Base-by-base conservation (phyloP, 495 filamentous ascomycete species). In the Symbiotaphrina buchneri region DNA sequence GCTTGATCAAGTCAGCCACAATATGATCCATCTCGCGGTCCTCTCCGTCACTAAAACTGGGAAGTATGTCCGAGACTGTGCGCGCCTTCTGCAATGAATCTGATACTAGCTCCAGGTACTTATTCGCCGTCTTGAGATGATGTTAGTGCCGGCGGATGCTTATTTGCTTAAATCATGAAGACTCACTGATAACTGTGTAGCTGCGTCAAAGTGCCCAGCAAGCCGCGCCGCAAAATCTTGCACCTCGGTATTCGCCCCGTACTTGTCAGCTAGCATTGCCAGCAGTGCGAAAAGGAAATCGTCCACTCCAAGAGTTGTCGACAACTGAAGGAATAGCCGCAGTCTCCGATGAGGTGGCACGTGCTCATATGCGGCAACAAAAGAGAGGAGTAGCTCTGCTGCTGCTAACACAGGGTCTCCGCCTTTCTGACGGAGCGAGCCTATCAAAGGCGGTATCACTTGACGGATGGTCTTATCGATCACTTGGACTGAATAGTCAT, bases 401-500 rank as follows among this genome's bases (percentile, higher is more conserved):
- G 76, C 75, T 30, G 79, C 81, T 27, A 65, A 66, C 2, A 91
- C 61, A 29, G 81, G 59, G 41, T 78, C 74, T 18, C 70, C 62
- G 38, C 81, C 78, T 37, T 72, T 68, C 41, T 71, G 74, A 22
- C 76, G 73, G 33, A 95, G 56, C 0, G 82, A 90, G 23, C 71
- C 68, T 26, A 91, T 78, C n/a, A 95, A 60, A 6, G 80, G 76
- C 4, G 87, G 87, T 20, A 97, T 75, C 15, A 97, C 76, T 39
- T 79, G 72, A 30, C 78, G 71, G 37, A 97, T 75, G 0, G 85
- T 94, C 48, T 77, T 68, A 32, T 74, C 76, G 36, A 94, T 81
- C 17, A 95, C 84, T 42, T 90, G 74, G 3, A 81, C 82, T 4
- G 87, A 95, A 51, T 87, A 94, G 24, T 94, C 84, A 43, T 97